These are phyloP conservation scores for Ophiostoma quercus DNA, from an alignment of 2,329 filamentous ascomycete genomes.

Conservation along the genomic window DNA sequence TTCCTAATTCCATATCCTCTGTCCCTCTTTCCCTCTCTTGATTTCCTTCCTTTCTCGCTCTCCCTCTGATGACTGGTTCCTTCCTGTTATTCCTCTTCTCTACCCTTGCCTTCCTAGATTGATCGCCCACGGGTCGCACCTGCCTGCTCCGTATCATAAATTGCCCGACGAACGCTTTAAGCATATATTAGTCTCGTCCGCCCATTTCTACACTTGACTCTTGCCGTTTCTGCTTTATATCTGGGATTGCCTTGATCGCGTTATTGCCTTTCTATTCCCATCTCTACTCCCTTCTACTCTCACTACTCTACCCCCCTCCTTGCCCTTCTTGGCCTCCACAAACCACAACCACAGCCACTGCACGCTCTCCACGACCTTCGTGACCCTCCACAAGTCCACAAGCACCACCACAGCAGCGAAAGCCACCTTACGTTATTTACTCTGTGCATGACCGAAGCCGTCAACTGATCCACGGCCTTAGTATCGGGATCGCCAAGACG, in stretches of 20 bases:
- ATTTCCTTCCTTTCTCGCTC: background rate
- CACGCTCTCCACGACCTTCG: background rate
- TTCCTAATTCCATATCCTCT: background rate
- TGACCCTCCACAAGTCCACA: background rate
- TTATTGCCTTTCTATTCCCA: background rate
- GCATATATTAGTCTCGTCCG: background rate
- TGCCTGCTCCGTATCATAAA: background rate
- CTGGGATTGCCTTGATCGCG: background rate
- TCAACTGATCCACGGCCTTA: background rate
- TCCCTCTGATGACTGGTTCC: background rate
- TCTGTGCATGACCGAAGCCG: background rate
- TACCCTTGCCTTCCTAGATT: background rate
- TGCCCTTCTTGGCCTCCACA: background rate
- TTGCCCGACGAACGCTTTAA: background rate
- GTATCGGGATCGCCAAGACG: background rate
- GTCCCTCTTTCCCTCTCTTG: background rate
- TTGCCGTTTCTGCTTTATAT: background rate
- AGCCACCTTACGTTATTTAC: background rate
- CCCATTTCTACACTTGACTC: conserved; percentile 7
- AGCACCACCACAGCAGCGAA: background rate
- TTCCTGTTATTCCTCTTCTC: background rate
- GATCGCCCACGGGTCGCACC: background rate
- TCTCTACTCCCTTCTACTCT: background rate
- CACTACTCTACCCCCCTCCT: background rate
- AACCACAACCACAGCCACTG: background rate